Percentiles rank a stretch among this genome's conserved stretches.
These are phyloP conservation scores for Fusarium sp. DNA, from an alignment of 2,329 filamentous ascomycete genomes.

Conservation along the genomic window DNA sequence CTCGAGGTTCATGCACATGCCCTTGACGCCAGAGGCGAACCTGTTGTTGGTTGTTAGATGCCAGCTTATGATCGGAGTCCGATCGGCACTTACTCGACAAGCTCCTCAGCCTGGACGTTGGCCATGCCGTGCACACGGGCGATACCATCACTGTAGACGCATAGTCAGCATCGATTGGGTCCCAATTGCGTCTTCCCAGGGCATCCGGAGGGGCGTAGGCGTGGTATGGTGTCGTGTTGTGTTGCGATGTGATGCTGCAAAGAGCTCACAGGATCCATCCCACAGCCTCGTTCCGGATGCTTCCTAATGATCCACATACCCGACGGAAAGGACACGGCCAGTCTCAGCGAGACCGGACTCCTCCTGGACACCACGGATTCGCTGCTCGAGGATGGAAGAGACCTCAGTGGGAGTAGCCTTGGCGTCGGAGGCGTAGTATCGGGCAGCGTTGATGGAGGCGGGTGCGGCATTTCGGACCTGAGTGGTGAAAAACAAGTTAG, in stretches of 20 bases:
- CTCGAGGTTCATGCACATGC: constrained; percentile 99
- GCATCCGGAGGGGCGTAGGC: constrained; percentile 12
- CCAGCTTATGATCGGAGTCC: constrained; percentile 8
- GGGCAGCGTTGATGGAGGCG: constrained; percentile 79
- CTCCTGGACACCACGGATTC: constrained; percentile 98
- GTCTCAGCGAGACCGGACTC: constrained; percentile 97
- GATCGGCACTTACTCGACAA: constrained; percentile 87
- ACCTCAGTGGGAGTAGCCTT: constrained; percentile 98
- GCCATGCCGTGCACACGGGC: constrained; percentile 99
- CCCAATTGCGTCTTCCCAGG: constrained; percentile 35
- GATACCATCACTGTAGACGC: constrained; percentile 91
- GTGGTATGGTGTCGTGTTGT: constrained; percentile 21
- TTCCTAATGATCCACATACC: constrained; percentile 74
- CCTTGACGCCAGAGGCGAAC: constrained; percentile 99
- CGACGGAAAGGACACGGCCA: constrained; percentile 97
- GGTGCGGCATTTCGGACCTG: constrained; percentile 90
- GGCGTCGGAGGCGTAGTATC: constrained; percentile 91
- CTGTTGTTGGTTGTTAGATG: constrained; percentile 60
- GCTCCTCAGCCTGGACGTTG: constrained; percentile 99
- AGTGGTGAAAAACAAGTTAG: constrained; percentile 66
- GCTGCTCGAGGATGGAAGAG: constrained; percentile 98
- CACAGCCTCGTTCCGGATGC: constrained; percentile 34
- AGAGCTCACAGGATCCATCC: constrained; percentile 7
- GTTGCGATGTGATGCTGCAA: constrained; percentile 18
- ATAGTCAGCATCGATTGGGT: constrained; percentile 45